Evolutionary conservation across 176 grass and related monocot genomes (phyloP), one percentile per base, ranked within the genome.

Genomic region (Calamus simplicifolius): DNA sequence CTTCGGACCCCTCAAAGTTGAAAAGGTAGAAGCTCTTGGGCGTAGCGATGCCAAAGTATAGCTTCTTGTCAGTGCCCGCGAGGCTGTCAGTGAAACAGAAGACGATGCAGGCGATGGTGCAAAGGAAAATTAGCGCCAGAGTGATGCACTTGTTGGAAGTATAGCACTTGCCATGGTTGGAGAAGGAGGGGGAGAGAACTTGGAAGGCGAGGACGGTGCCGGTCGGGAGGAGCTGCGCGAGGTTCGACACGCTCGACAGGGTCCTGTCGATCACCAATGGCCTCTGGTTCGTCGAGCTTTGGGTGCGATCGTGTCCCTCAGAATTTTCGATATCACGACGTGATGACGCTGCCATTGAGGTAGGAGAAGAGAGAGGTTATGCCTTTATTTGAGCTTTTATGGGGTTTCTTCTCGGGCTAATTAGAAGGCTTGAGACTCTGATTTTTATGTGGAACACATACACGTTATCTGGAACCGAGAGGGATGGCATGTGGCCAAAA

Each of bases 51-150:
- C 83, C 83, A 35, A 81, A 82, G 83, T 92, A 92, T 56, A 80
- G 69, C 83, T n/a, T 81, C 59, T 73, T 69, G 59, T 92, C 68
- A 25, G 60, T 35, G 52, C 69, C 76, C 35, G 74, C 18, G 60
- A 86, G 8, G 69, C 83, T 92, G 73, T 92, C 88, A 0, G 83
- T 92, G 80, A 92, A 72, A 18, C 66, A 68, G 49, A 82, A 81
- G 21, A 92, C 73, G 51, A 71, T 28, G 56, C 84, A 94, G 0
- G 80, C 78, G 19, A 21, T 5, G 18, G 52, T 26, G 66, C 74
- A 76, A 18, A 58, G n/a, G 84, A 14, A 18, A 58, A 94, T 5
- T n/a, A 94, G 67, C 17, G 48, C 5, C 29, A 5, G 5, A 2
- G 58, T 52, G 5, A 88, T 66, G 67, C 48, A 84, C 59, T 35